Conservation (phyloP, 129 eudicot species). For the Ambrosia trifida region DNA sequence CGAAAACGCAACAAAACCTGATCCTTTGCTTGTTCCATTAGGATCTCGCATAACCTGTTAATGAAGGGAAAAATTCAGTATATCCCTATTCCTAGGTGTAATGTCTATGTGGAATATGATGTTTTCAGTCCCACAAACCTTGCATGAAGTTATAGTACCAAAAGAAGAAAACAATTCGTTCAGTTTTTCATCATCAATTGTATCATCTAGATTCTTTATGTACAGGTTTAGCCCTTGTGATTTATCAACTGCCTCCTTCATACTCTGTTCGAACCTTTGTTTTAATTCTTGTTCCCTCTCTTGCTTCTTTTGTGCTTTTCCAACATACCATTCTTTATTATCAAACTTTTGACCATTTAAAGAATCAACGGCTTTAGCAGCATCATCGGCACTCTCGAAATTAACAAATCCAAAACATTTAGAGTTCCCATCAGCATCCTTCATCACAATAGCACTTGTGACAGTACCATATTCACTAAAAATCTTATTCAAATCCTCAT, state of each 20-base stretch:
- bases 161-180: slow-evolving; percentile 62
- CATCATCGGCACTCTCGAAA: slow-evolving; percentile 75
- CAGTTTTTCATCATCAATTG: slow-evolving; percentile 58
- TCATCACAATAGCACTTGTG: slow-evolving; percentile 79
- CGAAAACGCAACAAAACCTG: slow-evolving; percentile 87
- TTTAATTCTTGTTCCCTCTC: slow-evolving; percentile 80
- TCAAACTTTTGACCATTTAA: slow-evolving; percentile 70
- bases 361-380: slow-evolving; percentile 71
- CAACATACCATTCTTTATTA: slow-evolving; percentile 64
- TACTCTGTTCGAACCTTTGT: slow-evolving; percentile 59
- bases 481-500: slow-evolving; percentile 56
- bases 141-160: slow-evolving; percentile 75
- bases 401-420: slow-evolving; percentile 85
- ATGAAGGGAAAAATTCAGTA: background rate
- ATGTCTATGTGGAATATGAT: background rate
- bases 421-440: slow-evolving; percentile 68
- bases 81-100: background rate
- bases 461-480: slow-evolving; percentile 74
- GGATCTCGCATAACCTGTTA: slow-evolving; percentile 80
- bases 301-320: slow-evolving; percentile 56
- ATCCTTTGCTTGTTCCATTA: slow-evolving; percentile 65
- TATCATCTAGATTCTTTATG: slow-evolving; percentile 75
- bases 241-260: slow-evolving; percentile 66
- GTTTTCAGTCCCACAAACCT: slow-evolving; percentile 44
- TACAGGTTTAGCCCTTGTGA: slow-evolving; percentile 66